Percentiles rank a stretch among this genome's conserved stretches.
Evolutionary conservation across 2,329 filamentous ascomycete species (phyloP).

Genomic region (Cryphonectria nitschkei): DNA sequence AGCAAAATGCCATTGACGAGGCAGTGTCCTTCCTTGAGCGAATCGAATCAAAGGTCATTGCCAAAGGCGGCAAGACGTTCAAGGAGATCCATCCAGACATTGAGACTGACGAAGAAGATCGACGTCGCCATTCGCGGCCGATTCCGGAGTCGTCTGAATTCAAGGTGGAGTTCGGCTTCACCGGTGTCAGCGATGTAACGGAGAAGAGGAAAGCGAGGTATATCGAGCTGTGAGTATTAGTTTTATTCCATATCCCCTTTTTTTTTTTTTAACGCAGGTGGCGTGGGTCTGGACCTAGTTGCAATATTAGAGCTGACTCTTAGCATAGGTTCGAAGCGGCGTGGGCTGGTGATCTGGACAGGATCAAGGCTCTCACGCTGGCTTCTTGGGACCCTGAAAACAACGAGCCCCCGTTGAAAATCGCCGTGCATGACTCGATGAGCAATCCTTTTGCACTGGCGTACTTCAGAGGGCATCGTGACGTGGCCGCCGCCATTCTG

Average conservation of each 20-base stretch:
- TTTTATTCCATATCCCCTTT: not conserved
- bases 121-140: constrained; percentile 4
- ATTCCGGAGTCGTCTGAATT: constrained; percentile 44
- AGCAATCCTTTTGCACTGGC: constrained; percentile 69
- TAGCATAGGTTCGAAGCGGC: constrained; percentile 68
- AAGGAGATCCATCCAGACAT: constrained; percentile 63
- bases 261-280: not conserved
- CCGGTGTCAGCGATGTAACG: constrained; percentile 56
- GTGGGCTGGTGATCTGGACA: constrained; percentile 70
- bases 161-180: constrained; percentile 55
- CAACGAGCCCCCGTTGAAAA: constrained; percentile 63
- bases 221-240: constrained; percentile 57
- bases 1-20: constrained; percentile 57
- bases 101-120: constrained; percentile 32
- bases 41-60: constrained; percentile 58
- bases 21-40: constrained; percentile 56
- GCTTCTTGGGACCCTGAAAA: constrained; percentile 58
- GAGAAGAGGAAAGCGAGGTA: constrained; percentile 62
- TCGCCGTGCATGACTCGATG: constrained; percentile 59
- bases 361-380: constrained; percentile 67
- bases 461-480: constrained; percentile 65
- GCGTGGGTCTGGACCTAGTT: not conserved
- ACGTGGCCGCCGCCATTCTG: constrained; percentile 67
- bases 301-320: constrained; percentile 31
- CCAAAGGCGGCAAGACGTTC: constrained; percentile 69